A percentile compares a stretch with the other conserved stretches of the same genome.
phyloP scores from a whole-genome alignment of 2,329 filamentous ascomycete species.

The Hyphodiscus sp. region DNA sequence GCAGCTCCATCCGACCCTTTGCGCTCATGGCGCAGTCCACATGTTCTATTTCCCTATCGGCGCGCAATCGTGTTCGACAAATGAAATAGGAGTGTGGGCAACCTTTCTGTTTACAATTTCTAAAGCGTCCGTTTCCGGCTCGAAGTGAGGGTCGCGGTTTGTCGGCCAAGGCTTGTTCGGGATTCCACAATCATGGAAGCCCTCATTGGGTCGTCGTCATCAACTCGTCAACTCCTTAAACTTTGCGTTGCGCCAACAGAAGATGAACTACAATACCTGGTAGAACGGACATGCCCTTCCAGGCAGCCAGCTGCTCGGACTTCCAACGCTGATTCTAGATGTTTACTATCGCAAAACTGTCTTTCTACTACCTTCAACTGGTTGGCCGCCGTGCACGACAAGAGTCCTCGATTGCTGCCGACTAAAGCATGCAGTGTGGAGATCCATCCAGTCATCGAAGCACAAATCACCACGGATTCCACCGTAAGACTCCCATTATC shows the following conservation, averaged over 20 bases:
- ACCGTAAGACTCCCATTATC: slow-evolving; percentile 9
- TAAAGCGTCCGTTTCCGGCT: slow-evolving; percentile 4
- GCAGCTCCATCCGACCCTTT: slow-evolving; percentile 15
- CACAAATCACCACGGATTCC: slow-evolving; percentile 10
- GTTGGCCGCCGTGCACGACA: slow-evolving; percentile 15
- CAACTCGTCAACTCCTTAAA: slow-evolving; percentile 9
- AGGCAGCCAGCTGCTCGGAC: background rate
- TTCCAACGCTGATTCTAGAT: background rate
- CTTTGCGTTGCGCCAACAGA: slow-evolving; percentile 6
- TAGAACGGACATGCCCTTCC: background rate
- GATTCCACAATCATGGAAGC: slow-evolving; percentile 5
- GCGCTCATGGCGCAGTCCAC: slow-evolving; percentile 23
- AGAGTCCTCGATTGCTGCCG: slow-evolving; percentile 10
- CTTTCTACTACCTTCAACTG: background rate
- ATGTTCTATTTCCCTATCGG: slow-evolving; percentile 18
- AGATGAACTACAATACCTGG: slow-evolving; percentile 4
- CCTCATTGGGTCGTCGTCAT: slow-evolving; percentile 23
- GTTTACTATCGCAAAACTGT: background rate
- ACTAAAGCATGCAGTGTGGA: slow-evolving; percentile 20
- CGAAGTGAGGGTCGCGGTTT: slow-evolving; percentile 13
- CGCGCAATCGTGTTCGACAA: slow-evolving; percentile 4
- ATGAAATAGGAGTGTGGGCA: slow-evolving; percentile 12
- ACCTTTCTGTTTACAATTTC: slow-evolving; percentile 1
- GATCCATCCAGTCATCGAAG: slow-evolving; percentile 22
- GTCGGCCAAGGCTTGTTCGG: slow-evolving; percentile 19